Conservation (phyloP, 129 eudicot genomes). For the Saposhnikovia divaricata region DNA sequence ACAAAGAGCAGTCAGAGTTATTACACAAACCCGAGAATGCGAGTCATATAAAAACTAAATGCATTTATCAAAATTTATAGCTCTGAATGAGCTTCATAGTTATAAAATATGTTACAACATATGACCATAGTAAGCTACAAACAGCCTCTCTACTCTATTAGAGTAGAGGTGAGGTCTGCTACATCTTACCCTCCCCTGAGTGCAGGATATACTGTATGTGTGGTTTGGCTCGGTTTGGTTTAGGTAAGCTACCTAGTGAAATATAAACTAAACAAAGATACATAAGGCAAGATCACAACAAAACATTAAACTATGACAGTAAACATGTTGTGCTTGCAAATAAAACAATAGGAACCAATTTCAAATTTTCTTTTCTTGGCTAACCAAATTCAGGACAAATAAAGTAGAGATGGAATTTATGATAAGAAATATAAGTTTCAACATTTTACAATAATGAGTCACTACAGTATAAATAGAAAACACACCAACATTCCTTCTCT, state of each 20-base stretch:
- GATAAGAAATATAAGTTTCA: not conserved
- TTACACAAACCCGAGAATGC: not conserved
- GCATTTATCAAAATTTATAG: not conserved
- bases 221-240: too few species aligned
- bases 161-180: not conserved
- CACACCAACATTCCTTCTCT: not conserved
- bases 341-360: not conserved
- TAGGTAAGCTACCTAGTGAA: too few species aligned
- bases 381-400: not conserved
- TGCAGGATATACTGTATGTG: too few species aligned
- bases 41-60: too few species aligned
- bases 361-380: not conserved
- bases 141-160: not conserved
- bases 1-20: slow-evolving; percentile 8
- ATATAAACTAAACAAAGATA: not conserved
- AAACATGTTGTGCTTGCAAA: not conserved
- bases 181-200: not conserved
- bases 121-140: not conserved
- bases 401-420: not conserved
- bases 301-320: not conserved
- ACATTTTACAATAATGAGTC: not conserved
- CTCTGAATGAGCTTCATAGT: not conserved
- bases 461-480: not conserved
- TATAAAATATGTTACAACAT: not conserved
- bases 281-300: not conserved